A percentile compares a stretch with the other conserved stretches of the same genome.
Conservation (phyloP, 441 rosid species). For the Isatis lusitanica region DNA sequence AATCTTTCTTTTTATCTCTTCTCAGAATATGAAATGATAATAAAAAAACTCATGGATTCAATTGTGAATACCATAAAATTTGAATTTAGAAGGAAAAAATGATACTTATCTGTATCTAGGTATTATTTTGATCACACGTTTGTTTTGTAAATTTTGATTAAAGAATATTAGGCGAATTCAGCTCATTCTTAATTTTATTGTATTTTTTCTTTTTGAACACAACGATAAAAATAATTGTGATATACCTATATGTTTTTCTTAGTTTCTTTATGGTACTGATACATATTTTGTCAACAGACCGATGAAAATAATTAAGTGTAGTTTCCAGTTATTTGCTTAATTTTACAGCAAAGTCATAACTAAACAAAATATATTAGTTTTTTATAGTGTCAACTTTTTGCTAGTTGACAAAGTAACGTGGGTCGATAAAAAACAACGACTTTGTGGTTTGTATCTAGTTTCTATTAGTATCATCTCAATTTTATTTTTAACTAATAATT, state of each 20-base stretch:
- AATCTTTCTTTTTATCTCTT: neutral
- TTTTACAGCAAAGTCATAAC: conserved; percentile 19
- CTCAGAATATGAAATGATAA: neutral
- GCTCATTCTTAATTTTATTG: too few species aligned
- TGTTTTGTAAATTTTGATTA: neutral
- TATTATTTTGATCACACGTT: neutral
- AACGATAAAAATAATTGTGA: neutral
- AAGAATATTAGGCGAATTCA: neutral
- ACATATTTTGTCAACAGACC: neutral
- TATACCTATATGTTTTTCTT: neutral
- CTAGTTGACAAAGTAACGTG: conserved; percentile 11
- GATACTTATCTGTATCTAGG: neutral
- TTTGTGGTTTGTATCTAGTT: neutral
- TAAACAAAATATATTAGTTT: neutral
- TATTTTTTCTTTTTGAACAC: too few species aligned
- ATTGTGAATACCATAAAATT: neutral
- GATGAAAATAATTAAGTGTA: neutral
- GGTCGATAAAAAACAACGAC: neutral
- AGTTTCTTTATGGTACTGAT: neutral
- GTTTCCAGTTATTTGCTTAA: neutral
- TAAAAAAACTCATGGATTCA: neutral
- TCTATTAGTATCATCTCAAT: neutral
- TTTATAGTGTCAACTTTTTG: neutral
- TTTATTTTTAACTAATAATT: neutral
- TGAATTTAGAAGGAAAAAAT: neutral